A percentile compares a stretch with the other conserved stretches of the same genome.
Evolutionary conservation across 495 filamentous ascomycete species (phyloP).

Genomic region (Tuber melanosporum): DNA sequence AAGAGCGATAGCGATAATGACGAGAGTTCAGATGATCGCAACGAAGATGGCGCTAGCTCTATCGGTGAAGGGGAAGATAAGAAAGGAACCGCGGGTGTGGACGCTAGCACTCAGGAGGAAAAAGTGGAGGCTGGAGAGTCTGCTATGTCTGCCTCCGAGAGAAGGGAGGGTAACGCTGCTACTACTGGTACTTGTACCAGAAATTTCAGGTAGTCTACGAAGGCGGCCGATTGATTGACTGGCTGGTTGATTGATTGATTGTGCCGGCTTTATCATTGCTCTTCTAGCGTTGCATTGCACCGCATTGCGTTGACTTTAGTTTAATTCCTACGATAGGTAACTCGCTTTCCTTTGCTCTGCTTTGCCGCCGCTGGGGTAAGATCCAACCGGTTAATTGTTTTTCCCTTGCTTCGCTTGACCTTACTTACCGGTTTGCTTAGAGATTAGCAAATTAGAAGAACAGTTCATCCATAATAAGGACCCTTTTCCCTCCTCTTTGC

Average conservation of each 20-base stretch:
- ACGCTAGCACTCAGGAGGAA: neutral
- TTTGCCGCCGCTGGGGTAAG: neutral
- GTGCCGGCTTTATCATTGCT: neutral
- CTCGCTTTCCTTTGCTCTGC: neutral
- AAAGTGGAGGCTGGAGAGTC: neutral
- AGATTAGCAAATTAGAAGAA: neutral
- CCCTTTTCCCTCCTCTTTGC: too few relatives aligned
- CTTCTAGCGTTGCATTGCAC: neutral
- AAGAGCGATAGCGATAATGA: neutral
- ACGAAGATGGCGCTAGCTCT: neutral
- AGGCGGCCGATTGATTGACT: neutral
- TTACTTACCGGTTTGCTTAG: neutral
- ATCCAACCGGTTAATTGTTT: neutral
- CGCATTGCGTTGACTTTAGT: neutral
- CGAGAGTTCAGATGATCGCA: neutral
- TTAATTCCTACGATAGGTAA: neutral
- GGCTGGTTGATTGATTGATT: neutral
- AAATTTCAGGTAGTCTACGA: neutral
- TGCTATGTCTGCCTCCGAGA: neutral
- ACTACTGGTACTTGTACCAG: neutral
- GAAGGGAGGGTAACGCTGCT: neutral
- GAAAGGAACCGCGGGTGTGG: neutral
- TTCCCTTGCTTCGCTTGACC: neutral
- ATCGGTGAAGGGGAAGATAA: neutral
- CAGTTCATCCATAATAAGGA: neutral